Percentiles rank a stretch among this genome's conserved stretches.
Conservation (phyloP, 2,329 filamentous ascomycete genomes). For the Diaporthe caulivora region DNA sequence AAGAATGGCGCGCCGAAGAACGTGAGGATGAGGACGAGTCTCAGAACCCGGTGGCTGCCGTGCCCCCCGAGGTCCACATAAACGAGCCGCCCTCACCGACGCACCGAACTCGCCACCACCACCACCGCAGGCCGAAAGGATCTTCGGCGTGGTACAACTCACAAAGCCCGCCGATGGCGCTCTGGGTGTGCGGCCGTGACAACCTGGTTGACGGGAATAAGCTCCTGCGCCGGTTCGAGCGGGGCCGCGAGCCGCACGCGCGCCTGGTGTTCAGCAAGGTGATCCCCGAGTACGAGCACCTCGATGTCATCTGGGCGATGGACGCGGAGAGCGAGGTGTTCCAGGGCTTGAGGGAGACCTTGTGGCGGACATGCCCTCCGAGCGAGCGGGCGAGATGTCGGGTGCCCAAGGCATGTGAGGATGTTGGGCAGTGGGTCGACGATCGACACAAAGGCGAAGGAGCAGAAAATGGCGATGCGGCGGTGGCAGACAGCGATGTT, state of each 20-base stretch:
- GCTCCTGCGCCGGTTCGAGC: conserved; percentile 79
- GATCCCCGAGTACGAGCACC: conserved; percentile 89
- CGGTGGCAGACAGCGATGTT: conserved; percentile 15
- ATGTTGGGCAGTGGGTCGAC: conserved; percentile 56
- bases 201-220: conserved; percentile 85
- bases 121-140: conserved; percentile 56
- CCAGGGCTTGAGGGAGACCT: conserved; percentile 80
- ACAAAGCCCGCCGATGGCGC: conserved; percentile 82
- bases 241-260: conserved; percentile 84
- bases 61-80: conserved; percentile 29
- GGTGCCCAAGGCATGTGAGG: conserved; percentile 74
- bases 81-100: conserved; percentile 22
- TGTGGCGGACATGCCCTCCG: conserved; percentile 81
- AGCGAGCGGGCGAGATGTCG: conserved; percentile 67
- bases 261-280: conserved; percentile 84
- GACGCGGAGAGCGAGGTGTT: conserved; percentile 88
- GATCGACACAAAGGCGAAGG: conserved; percentile 37
- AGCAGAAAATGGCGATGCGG: conserved; percentile 44
- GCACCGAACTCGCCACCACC: conserved; percentile 47
- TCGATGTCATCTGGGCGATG: conserved; percentile 96
- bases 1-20: conserved; percentile 74
- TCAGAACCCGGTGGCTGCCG: conserved; percentile 41
- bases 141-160: conserved; percentile 84
- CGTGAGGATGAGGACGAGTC: conserved; percentile 65
- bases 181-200: conserved; percentile 90